phyloP scores from a whole-genome alignment of 805 yeast species.

The Zygosaccharomyces siamensis region DNA sequence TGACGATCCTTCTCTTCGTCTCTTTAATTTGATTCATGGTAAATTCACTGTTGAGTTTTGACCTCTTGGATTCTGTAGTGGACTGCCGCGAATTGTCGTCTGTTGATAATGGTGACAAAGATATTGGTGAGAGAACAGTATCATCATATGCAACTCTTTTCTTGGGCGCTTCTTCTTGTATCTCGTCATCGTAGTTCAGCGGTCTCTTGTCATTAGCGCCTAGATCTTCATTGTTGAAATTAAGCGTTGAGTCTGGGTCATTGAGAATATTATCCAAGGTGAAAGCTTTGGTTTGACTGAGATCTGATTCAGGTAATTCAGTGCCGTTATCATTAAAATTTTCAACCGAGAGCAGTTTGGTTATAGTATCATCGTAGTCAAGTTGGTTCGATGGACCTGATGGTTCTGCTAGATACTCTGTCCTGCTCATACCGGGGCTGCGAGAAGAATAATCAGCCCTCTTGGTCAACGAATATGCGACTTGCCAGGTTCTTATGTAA shows the following conservation, averaged over 20 bases:
- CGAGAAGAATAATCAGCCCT: neutral
- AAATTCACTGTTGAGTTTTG: slow-evolving; percentile 27
- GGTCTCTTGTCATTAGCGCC: slow-evolving; percentile 8
- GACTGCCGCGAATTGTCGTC: slow-evolving; percentile 11
- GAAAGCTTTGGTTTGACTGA: slow-evolving; percentile 18
- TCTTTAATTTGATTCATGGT: slow-evolving; percentile 32
- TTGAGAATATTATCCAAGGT: slow-evolving; percentile 23
- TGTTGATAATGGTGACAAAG: slow-evolving; percentile 33
- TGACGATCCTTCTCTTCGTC: slow-evolving; percentile 32
- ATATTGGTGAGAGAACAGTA: slow-evolving; percentile 34
- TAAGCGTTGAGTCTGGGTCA: slow-evolving; percentile 13
- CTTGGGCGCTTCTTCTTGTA: neutral
- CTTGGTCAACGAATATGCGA: neutral
- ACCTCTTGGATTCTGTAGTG: neutral
- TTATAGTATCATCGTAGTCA: slow-evolving; percentile 22
- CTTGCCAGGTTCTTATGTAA: neutral
- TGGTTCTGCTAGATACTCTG: neutral
- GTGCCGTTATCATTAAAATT: slow-evolving; percentile 6
- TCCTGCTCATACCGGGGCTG: neutral
- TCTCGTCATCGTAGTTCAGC: neutral
- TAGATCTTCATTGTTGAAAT: slow-evolving; percentile 12
- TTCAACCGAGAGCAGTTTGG: slow-evolving; percentile 20
- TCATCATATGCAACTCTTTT: slow-evolving; percentile 1
- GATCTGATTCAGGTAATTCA: slow-evolving; percentile 15
- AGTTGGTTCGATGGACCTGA: slow-evolving; percentile 8